Conservation (phyloP, 2,329 filamentous ascomycete species). For the Paraphaeosphaeria minitans region DNA sequence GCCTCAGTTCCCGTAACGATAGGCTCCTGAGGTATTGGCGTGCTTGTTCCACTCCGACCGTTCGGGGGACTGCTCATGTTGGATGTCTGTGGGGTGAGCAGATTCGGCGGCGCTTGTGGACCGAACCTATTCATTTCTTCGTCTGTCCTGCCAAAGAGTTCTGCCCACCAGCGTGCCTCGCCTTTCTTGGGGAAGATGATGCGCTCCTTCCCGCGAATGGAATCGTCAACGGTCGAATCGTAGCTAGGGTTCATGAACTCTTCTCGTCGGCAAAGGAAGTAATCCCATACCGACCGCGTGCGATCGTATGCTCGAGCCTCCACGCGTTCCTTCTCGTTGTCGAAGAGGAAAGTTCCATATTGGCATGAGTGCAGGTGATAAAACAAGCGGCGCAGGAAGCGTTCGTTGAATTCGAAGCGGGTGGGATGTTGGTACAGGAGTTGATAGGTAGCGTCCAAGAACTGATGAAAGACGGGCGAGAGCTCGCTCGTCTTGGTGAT, state of each 20-base stretch:
- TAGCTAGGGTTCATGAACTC: conserved; percentile 87
- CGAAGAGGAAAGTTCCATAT: conserved; percentile 95
- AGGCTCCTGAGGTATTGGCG: conserved; percentile 35
- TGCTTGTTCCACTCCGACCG: conserved; percentile 32
- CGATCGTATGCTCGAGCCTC: conserved; percentile 71
- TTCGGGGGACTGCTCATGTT: conserved; percentile 25
- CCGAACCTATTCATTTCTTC: conserved; percentile 83
- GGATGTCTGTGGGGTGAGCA: conserved; percentile 35
- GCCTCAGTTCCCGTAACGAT: conserved; percentile 44
- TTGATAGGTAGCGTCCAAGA: conserved; percentile 92
- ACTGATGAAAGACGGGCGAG: conserved; percentile 96
- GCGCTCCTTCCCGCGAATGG: conserved; percentile 77
- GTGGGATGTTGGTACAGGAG: conserved; percentile 82
- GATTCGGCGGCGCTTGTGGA: conserved; percentile 28
- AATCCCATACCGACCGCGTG: conserved; percentile 92
- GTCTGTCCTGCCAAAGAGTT: conserved; percentile 82
- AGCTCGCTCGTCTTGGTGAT: conserved; percentile 86
- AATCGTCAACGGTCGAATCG: conserved; percentile 75
- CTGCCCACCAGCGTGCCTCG: conserved; percentile 92
- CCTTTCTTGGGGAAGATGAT: conserved; percentile 78
- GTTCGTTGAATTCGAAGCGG: conserved; percentile 95
- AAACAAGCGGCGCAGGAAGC: conserved; percentile 83
- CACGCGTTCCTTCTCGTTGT: conserved; percentile 86
- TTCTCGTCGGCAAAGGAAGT: conserved; percentile 79
- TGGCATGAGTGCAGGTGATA: conserved; percentile 97